A percentile compares a stretch with the other conserved stretches of the same genome.
phyloP scores from a whole-genome alignment of 2,329 filamentous ascomycete genomes.

The Penicillium sp. region DNA sequence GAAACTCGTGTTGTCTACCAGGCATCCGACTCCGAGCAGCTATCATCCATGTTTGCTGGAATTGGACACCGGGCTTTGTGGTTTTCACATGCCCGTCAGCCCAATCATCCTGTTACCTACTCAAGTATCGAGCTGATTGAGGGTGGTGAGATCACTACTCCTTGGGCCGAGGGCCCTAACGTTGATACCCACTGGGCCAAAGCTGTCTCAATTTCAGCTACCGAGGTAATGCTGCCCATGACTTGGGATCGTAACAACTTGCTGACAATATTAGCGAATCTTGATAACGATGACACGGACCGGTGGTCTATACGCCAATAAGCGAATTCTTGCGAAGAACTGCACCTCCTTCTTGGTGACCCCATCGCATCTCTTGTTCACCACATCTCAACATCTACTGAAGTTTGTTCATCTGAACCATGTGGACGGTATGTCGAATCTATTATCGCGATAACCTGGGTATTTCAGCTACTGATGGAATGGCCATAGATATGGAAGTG shows the following conservation, averaged over 20 bases:
- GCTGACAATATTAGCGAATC: conserved; percentile 40
- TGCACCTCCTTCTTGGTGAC: conserved; percentile 90
- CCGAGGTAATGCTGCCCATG: conserved; percentile 35
- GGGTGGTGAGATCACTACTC: conserved; percentile 15
- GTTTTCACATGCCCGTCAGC: conserved; percentile 33
- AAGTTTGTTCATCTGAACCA: conserved; percentile 85
- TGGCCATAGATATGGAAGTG: conserved; percentile 67
- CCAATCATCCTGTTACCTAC: conserved; percentile 31
- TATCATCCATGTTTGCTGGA: conserved; percentile 39
- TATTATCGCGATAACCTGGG: background rate
- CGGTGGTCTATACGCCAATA: conserved; percentile 77
- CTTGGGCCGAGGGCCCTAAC: conserved; percentile 34
- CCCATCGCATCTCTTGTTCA: conserved; percentile 80
- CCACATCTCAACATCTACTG: conserved; percentile 85
- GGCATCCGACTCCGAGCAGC: conserved; percentile 32
- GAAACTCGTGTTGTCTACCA: conserved; percentile 31
- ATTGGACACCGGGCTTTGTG: conserved; percentile 38
- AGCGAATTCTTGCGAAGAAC: conserved; percentile 72
- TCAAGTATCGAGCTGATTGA: conserved; percentile 27
- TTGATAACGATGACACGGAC: conserved; percentile 69
- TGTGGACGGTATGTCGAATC: conserved; percentile 57
- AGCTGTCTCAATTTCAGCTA: conserved; percentile 36
- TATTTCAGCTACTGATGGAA: conserved; percentile 11
- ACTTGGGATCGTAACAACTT: background rate
- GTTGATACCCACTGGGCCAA: conserved; percentile 42